Base-by-base conservation (phyloP, 208 protist species). In the Spironucleus salmonicida region DNA sequence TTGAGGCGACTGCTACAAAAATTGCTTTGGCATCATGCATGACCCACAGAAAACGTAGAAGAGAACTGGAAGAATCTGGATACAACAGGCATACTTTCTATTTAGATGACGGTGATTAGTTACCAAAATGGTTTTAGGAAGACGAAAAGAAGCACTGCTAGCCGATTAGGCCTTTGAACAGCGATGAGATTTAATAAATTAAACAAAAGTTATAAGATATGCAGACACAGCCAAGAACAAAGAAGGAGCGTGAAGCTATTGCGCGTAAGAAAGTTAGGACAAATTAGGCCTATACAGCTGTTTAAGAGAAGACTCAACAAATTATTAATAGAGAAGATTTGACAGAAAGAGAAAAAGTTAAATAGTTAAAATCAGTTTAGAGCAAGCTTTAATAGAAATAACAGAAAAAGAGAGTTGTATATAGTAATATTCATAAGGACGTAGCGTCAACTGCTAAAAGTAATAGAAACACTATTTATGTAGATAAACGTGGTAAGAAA, bases 311-410 rank as follows among this genome's bases (percentile, higher is more conserved):
- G 64, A 38, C 64, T n/a, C 30, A 71, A n/a, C 9, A n/a, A 40
- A n/a, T 71, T 35, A 45, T 38, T 15, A 38, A n/a, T 15, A 9
- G 64, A 11, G 38, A n/a, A 35, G 64, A 71, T n/a, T 32, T 71
- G 26, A 71, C 32, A 7, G 64, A 71, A 38, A n/a, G 64, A 57
- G 64, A 71, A n/a, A 71, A 71, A 35, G 34, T 71, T 9, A 71
- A n/a, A n/a, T 45, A 42, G n/a, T n/a, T 71, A 57, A 38, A 71
- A 71, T 42, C 4, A 35, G 32, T 71, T 19, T 35, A 49, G 64
- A n/a, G 27, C n/a, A 49, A 32, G n/a, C 45, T 9, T 4, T n/a
- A 11, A 11, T 4, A 15, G 27, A 49, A 71, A 35, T 11, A 4
- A 35, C 13, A 71, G 64, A 40, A 27, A 35, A 23, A 4, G 11